Evolutionary conservation across 164 flowering plant species (phyloP).

Genomic region (Hamamelis virginiana): DNA sequence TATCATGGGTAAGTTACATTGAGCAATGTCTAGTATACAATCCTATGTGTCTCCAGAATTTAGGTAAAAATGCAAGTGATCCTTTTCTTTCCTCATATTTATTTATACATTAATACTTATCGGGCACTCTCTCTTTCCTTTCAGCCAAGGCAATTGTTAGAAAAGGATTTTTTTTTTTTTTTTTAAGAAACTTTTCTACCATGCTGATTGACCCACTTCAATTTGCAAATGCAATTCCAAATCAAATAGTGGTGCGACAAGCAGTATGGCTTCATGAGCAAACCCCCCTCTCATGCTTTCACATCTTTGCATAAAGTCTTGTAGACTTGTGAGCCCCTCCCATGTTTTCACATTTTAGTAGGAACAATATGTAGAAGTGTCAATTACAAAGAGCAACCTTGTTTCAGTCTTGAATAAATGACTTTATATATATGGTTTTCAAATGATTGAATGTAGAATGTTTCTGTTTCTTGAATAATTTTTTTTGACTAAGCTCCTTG

Average conservation of each 20-base stretch:
- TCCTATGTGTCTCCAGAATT: no score
- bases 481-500: no score
- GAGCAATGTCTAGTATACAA: no score
- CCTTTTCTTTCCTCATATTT: neutral
- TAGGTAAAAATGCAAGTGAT: slow-evolving; percentile 34
- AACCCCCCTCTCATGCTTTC: neutral
- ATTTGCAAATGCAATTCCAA: slow-evolving; percentile 77
- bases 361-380: neutral
- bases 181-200: no score
- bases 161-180: no score
- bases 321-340: neutral
- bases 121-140: slow-evolving; percentile 16
- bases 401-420: neutral
- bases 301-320: neutral
- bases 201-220: slow-evolving; percentile 84
- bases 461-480: no score
- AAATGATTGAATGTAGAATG: neutral
- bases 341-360: neutral
- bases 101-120: no score
- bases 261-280: slow-evolving; percentile 21
- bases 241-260: slow-evolving; percentile 4
- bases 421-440: neutral
- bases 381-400: neutral
- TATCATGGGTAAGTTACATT: no score
- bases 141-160: slow-evolving; percentile 26